A percentile compares a stretch with the other conserved stretches of the same genome.
These are phyloP conservation scores for Areca catechu DNA, from an alignment of 176 grass and related monocot species.

Conservation along the genomic window DNA sequence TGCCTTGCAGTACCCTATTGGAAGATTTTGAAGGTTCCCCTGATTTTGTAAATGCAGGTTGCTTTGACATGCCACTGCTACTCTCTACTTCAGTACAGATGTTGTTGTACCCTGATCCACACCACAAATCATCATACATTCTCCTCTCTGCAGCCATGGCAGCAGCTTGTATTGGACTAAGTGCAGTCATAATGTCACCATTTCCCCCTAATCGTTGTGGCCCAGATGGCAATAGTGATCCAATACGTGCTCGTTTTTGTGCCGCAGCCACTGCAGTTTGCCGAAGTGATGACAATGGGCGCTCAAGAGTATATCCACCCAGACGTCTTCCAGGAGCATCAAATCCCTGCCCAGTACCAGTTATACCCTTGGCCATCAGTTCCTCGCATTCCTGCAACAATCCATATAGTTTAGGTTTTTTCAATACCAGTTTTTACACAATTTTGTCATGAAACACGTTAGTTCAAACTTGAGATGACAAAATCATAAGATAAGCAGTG, in stretches of 20 bases:
- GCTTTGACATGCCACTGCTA: neutral
- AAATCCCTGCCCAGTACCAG: conserved; percentile 80
- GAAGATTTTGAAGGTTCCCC: conserved; percentile 16
- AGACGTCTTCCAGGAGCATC: conserved; percentile 63
- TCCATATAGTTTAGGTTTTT: neutral
- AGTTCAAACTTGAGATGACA: no score
- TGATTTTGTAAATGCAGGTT: conserved; percentile 4
- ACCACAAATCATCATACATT: conserved; percentile 95
- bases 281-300: conserved; percentile 44
- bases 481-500: no score
- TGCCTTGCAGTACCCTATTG: neutral
- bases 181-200: conserved; percentile 68
- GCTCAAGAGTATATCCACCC: conserved; percentile 68
- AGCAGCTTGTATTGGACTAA: conserved; percentile 92
- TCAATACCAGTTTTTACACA: no score
- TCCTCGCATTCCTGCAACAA: conserved; percentile 80
- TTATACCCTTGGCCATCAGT: conserved; percentile 79
- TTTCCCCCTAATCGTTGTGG: conserved; percentile 80
- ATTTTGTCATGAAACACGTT: no score
- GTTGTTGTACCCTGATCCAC: conserved; percentile 40
- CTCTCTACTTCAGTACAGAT: conserved; percentile 2
- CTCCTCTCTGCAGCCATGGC: conserved; percentile 96
- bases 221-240: conserved; percentile 55
- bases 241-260: conserved; percentile 69
- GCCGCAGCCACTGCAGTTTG: conserved; percentile 63